Evolutionary conservation across 495 filamentous ascomycete species (phyloP), one percentile per base, ranked within the genome.

Genomic region (Aspergillus asperescens): DNA sequence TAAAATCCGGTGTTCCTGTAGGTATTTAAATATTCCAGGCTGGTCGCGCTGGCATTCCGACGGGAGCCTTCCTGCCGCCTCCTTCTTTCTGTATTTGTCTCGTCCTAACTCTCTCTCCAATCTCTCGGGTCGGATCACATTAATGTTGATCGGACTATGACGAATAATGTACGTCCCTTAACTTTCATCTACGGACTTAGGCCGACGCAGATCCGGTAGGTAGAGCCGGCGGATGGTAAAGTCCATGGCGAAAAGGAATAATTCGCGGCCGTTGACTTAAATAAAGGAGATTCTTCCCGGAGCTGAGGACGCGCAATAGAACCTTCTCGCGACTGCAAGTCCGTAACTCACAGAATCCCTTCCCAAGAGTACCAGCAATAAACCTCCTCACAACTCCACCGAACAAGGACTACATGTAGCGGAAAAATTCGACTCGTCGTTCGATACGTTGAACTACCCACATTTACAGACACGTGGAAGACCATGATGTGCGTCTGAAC

Each of bases 401-500:
- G 80, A 82, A 53, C 81, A 90, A 44, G 89, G 85, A 24, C 78
- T 98, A 19, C 84, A 85, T 3, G 89, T 94, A 16, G 86, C 91
- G 49, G 89, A 95, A 74, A 95, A 91, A 72, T 98, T 98, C 64
- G 93, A 98, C 68, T 98, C 94, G 93, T 95, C 90, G 12, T 98
- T 98, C 74, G 96, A 96, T 67, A 98, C 65, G 91, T 90, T 23
- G 91, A 97, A 70, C 72, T 97, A 41, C 92, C 93, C 1, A 88
- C n/a, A n/a, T n/a, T n/a, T n/a, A n/a, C 92, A 25, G 93, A 98
- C 60, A 95, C 92, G 19, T 98, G 94, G 93, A 97, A 96, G 71
- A 96, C 97, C 64, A 98, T 97, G 93, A 98, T 98, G 93, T 97
- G 78, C 61, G 68, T 35, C n/a, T n/a, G n/a, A n/a, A n/a, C n/a